Base-by-base conservation (phyloP, 2,329 filamentous ascomycete species). In the Claviceps digitariae region DNA sequence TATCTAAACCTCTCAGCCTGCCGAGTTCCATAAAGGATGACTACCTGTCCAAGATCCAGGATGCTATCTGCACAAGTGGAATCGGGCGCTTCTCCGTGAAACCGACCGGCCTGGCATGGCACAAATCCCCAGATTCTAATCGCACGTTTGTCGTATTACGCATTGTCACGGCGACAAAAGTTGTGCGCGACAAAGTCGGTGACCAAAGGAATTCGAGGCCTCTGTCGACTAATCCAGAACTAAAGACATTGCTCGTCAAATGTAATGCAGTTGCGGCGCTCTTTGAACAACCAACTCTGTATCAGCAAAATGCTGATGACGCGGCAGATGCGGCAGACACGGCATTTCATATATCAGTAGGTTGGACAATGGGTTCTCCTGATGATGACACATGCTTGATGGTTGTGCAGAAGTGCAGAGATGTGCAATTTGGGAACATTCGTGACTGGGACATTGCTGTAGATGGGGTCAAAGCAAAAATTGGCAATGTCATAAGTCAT, bases 291-390 rank as follows among this genome's bases (percentile, higher is more conserved):
- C 83, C 86, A 1, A 67, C 77, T 25, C 75, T 97, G 1, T 97
- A 97, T 66, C 66, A 70, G 53, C 60, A 60, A 51, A 57, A 50
- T 29, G 53, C 55, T 6, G 55, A 52, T 4, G 64, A 64, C 9
- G 41, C 56, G 6, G 64, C 58, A 38, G 64, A 59, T 10, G 40
- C 56, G 7, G 64, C 58, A 38, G 64, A 59, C 36, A 57, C 48
- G 58, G 80, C 78, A 23, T 96, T 96, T 63, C 93, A 98, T 67
- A 72, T 97, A 55, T 95, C 90, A 47, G 81, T 98, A 53, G 93
- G 85, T 0, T 97, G 91, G 93, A 85, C 79, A 1, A 74, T 91
- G 57, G 67, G 73, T 10, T 65, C 71, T 44, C 82, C 81, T 0
- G 71, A 66, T 6, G 55, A 69, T 3, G 72, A 76, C 36, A 50